These are phyloP conservation scores for Allium sativum DNA, from an alignment of 106 monocot genomes.

Conservation along the genomic window DNA sequence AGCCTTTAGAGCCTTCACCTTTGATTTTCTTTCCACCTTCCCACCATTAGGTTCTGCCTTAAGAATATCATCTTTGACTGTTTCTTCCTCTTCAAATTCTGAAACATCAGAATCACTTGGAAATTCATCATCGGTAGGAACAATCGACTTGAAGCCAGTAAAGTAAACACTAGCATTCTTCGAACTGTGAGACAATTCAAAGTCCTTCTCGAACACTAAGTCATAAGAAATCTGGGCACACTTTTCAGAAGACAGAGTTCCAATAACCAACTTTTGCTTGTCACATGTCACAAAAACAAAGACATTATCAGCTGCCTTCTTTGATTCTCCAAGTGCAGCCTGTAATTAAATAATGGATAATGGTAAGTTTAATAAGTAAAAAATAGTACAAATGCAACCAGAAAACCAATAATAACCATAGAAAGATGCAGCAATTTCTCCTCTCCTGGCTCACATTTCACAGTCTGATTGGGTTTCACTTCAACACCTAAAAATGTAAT, in stretches of 20 bases:
- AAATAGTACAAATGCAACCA: not conserved
- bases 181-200: conserved; percentile 53
- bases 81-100: not conserved
- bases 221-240: conserved; percentile 54
- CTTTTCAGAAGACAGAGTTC: conserved; percentile 40
- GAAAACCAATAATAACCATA: not conserved
- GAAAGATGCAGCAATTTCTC: not conserved
- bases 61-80: not conserved
- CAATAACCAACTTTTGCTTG: conserved; percentile 45
- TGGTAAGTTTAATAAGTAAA: not conserved
- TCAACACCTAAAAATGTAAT: not conserved
- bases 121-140: not conserved
- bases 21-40: conserved; percentile 4
- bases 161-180: conserved; percentile 51
- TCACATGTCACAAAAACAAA: conserved; percentile 31
- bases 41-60: not conserved
- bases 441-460: not conserved
- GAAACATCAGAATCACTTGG: not conserved
- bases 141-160: conserved; percentile 31
- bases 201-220: conserved; percentile 71
- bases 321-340: conserved; percentile 46
- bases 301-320: conserved; percentile 30
- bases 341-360: conserved; percentile 2
- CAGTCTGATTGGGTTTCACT: not conserved
- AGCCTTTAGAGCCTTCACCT: not conserved